Evolutionary conservation across 2,329 filamentous ascomycete genomes (phyloP), one percentile per base, ranked within the genome.

Genomic region (Fusarium multiceps): DNA sequence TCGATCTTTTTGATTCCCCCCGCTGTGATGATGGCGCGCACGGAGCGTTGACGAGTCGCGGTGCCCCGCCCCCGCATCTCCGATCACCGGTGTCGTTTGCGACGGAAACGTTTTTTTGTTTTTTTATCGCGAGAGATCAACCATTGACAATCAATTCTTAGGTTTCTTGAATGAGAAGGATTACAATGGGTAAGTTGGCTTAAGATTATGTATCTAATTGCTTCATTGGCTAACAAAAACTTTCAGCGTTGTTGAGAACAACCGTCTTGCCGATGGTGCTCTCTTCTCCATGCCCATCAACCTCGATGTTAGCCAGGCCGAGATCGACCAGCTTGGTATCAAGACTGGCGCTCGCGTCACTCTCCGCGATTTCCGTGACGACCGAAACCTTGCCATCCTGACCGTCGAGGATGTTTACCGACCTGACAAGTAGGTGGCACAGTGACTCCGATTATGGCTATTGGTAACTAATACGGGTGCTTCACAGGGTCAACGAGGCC

Each of bases 261-360:
- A 92, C 85, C 93, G 96, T 76, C 91, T 99, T 63, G 89, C 89
- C 63, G 90, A 93, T 83, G 96, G 96, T 80, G 90, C 90, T 79
- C 91, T 99, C 76, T 98, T 98, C 85, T 93, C 89, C 82, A 99
- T 99, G 84, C 96, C 96, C 77, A 98, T 99, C 82, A 97, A 92
- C 75, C 90, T 99, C 72, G 96, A 99, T 81, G 85, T 97, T 68
- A 89, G 87, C 71, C 86, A 93, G 80, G 83, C 91, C 78, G 89
- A 89, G 63, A 92, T 98, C 78, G 87, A 95, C 72, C 86, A 90
- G 75, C 80, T 91, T 32, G 89, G 89, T 69, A 86, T 98, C 77
- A 92, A 96, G 88, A 78, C 92, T 27, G 94, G 94, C 57, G 87
- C 91, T 61, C 90, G 94, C 75, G 86, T 98, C 78, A 93, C 94